A percentile compares a stretch with the other conserved stretches of the same genome.
Evolutionary conservation across 225 moss, liverwort and hornwort species (phyloP).

Genomic region (Marchantia paleacea): DNA sequence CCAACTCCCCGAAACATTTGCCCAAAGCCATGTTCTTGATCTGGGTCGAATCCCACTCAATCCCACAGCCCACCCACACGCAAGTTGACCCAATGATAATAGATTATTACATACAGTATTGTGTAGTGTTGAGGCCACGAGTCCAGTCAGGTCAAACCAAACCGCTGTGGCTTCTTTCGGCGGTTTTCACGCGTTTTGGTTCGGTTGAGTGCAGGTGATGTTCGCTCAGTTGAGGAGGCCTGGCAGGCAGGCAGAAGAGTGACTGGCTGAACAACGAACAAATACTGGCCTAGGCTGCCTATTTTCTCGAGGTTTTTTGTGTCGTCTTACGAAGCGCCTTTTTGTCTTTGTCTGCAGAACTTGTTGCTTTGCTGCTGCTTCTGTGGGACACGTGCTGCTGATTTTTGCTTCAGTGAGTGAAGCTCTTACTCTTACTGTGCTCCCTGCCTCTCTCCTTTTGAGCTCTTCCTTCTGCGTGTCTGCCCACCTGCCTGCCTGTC

Average conservation of each 20-base stretch:
- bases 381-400: not conserved
- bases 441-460: not conserved
- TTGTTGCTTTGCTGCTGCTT: not conserved
- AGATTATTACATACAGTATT: too few relatives aligned
- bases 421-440: not conserved
- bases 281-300: not conserved
- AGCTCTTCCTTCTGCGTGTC: too few relatives aligned
- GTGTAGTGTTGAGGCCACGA: too few relatives aligned
- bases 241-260: not conserved
- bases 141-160: too few relatives aligned
- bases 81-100: too few relatives aligned
- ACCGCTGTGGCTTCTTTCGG: too few relatives aligned
- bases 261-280: too few relatives aligned
- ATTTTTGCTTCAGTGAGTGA: not conserved
- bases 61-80: too few relatives aligned
- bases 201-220: not conserved
- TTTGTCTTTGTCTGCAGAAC: not conserved
- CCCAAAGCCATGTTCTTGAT: too few relatives aligned
- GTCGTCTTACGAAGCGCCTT: not conserved
- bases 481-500: not conserved
- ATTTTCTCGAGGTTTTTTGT: slow-evolving; percentile 6
- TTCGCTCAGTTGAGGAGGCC: not conserved
- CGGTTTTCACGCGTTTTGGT: too few relatives aligned
- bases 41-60: too few relatives aligned
- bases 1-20: too few relatives aligned